Evolutionary conservation across 1,284 basidiomycete genomes (phyloP).

Genomic region (Sporisorium sorghi): DNA sequence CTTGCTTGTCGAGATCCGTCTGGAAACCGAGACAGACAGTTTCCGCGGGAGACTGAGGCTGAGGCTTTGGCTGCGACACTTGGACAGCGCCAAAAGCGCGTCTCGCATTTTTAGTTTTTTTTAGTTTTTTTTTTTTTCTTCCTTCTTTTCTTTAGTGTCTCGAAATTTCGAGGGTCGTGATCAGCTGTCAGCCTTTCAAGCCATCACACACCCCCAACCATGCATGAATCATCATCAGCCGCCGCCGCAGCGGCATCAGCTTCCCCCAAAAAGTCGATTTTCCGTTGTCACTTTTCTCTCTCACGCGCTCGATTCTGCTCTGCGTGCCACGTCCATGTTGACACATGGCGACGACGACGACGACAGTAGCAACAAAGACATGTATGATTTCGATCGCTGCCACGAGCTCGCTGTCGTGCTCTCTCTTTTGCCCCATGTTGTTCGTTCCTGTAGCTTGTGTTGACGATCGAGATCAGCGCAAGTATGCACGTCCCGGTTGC

Average conservation of each 20-base stretch:
- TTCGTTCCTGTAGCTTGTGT: no score
- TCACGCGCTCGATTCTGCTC: background rate
- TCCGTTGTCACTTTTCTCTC: background rate
- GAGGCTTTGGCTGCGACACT: no score
- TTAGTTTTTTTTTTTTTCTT: background rate
- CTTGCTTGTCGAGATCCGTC: no score
- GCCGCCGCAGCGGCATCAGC: background rate
- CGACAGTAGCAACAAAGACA: no score
- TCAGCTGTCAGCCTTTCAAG: background rate
- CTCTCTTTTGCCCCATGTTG: no score
- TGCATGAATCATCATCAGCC: background rate
- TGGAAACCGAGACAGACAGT: no score
- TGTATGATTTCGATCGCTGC: background rate
- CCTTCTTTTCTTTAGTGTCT: no score
- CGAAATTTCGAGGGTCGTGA: slow-evolving; percentile 7
- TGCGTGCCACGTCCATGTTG: background rate
- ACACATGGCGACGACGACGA: background rate
- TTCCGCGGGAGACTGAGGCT: background rate
- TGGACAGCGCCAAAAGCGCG: background rate
- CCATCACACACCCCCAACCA: background rate
- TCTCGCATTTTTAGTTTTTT: no score
- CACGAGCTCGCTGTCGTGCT: background rate
- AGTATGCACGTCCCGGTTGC: no score
- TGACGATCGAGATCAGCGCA: no score
- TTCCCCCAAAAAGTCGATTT: background rate